A percentile compares a stretch with the other conserved stretches of the same genome.
phyloP scores from a whole-genome alignment of 768 basidiomycete genomes.

The Trametes elegans region DNA sequence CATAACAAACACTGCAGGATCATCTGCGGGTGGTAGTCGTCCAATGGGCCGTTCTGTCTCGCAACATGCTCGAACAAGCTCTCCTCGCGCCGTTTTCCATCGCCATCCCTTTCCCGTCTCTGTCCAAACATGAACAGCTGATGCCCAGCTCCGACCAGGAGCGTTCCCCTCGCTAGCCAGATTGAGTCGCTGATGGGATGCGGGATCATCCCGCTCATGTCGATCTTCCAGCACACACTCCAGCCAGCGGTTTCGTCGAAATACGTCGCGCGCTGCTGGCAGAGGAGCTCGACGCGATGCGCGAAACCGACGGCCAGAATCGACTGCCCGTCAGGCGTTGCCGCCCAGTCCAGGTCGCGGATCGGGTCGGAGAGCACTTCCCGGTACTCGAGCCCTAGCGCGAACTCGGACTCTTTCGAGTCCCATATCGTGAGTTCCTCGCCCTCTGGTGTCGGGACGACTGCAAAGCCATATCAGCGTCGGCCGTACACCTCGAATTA shows the following conservation, averaged over 20 bases:
- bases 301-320: slow-evolving; percentile 88
- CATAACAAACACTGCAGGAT: slow-evolving; percentile 88
- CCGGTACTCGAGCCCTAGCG: slow-evolving; percentile 81
- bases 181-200: slow-evolving; percentile 86
- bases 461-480: slow-evolving; percentile 40
- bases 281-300: slow-evolving; percentile 80
- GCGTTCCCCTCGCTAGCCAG: slow-evolving; percentile 81
- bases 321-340: slow-evolving; percentile 86
- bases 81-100: slow-evolving; percentile 28
- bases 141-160: slow-evolving; percentile 81
- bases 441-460: slow-evolving; percentile 56
- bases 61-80: slow-evolving; percentile 84
- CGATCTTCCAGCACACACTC: slow-evolving; percentile 68
- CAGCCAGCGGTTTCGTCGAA: slow-evolving; percentile 81
- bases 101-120: slow-evolving; percentile 18
- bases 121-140: slow-evolving; percentile 81
- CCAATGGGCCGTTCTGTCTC: slow-evolving; percentile 78
- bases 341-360: slow-evolving; percentile 89
- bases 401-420: slow-evolving; percentile 90
- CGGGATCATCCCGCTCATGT: slow-evolving; percentile 73
- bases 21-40: slow-evolving; percentile 93
- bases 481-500: neutral
- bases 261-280: slow-evolving; percentile 90
- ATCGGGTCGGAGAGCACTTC: slow-evolving; percentile 61
- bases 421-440: slow-evolving; percentile 95